Evolutionary conservation across 352 stramenopile species (phyloP).

Genomic region (Phytophthora citricola): DNA sequence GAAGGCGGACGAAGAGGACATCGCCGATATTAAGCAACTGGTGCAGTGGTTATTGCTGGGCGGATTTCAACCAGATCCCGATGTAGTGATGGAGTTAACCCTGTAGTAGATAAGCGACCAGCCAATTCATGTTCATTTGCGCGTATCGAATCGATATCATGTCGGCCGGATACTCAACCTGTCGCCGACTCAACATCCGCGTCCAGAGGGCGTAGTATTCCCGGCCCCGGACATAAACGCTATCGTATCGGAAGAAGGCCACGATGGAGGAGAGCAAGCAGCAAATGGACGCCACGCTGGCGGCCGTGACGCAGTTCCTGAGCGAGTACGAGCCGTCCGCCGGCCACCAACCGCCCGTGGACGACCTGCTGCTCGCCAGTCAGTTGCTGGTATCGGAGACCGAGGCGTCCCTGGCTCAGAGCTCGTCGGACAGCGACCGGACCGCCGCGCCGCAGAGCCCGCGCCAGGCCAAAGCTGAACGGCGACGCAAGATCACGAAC

Average conservation of each 20-base stretch:
- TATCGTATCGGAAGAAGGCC: background rate
- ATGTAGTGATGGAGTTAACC: conserved; percentile 7
- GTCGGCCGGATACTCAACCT: background rate
- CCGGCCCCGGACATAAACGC: conserved; percentile 19
- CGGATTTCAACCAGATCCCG: background rate
- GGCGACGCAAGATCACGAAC: conserved; percentile 33
- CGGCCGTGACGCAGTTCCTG: conserved; percentile 26
- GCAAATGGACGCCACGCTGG: conserved; percentile 31
- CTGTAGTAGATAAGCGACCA: conserved; percentile 9
- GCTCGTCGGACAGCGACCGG: conserved; percentile 7
- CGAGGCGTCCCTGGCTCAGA: conserved; percentile 23
- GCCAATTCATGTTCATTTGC: background rate
- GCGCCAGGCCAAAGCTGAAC: conserved; percentile 11
- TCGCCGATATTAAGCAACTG: background rate
- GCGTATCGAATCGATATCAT: background rate
- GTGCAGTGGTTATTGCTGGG: background rate
- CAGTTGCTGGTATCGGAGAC: conserved; percentile 30
- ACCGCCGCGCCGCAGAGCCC: background rate
- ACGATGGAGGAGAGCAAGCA: conserved; percentile 29
- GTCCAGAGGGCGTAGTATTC: background rate
- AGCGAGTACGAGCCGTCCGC: conserved; percentile 23
- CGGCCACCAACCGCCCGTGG: conserved; percentile 2
- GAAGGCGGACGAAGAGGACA: conserved; percentile 7
- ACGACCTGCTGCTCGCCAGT: conserved; percentile 22
- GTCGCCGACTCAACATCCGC: background rate